These are phyloP conservation scores for Alternaria postmessia DNA, from an alignment of 2,329 filamentous ascomycete genomes.

Conservation along the genomic window DNA sequence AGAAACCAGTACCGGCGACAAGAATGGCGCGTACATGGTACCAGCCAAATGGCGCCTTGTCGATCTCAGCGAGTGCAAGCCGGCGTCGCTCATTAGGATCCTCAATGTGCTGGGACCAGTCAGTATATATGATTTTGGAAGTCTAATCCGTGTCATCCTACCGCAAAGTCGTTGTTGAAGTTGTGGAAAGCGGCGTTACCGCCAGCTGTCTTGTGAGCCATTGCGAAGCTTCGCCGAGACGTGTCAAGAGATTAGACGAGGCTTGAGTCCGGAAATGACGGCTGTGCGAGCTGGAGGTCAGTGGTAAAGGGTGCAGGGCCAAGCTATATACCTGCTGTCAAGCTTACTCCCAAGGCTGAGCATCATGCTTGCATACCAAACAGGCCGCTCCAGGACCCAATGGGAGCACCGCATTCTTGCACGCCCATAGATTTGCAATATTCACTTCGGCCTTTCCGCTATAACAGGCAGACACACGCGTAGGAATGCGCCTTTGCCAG, in stretches of 20 bases:
- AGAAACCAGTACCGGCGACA: constrained; percentile 84
- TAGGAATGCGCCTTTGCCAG: constrained; percentile 1
- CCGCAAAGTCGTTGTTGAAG: constrained; percentile 47
- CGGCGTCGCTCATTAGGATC: constrained; percentile 82
- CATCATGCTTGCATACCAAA: constrained; percentile 2
- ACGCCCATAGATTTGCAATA: constrained; percentile 1
- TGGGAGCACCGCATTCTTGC: background rate
- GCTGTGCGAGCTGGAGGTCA: constrained; percentile 5
- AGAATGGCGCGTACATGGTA: constrained; percentile 81
- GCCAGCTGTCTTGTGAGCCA: constrained; percentile 30
- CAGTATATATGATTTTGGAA: background rate
- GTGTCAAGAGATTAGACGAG: constrained; percentile 16
- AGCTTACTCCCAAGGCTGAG: constrained; percentile 7
- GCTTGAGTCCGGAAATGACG: constrained; percentile 13
- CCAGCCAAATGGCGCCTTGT: constrained; percentile 82
- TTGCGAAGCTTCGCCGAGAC: constrained; percentile 24
- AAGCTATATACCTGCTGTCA: constrained; percentile 19
- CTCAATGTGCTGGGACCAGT: constrained; percentile 53
- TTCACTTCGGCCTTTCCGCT: constrained; percentile 5
- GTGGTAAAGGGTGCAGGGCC: constrained; percentile 7
- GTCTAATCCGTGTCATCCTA: background rate
- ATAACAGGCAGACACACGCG: constrained; percentile 1
- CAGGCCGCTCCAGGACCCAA: constrained; percentile 1
- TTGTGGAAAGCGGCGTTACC: constrained; percentile 39
- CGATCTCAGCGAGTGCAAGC: constrained; percentile 81